These are phyloP conservation scores for Nemania sp. DNA, from an alignment of 2,329 filamentous ascomycete genomes.

Conservation along the genomic window DNA sequence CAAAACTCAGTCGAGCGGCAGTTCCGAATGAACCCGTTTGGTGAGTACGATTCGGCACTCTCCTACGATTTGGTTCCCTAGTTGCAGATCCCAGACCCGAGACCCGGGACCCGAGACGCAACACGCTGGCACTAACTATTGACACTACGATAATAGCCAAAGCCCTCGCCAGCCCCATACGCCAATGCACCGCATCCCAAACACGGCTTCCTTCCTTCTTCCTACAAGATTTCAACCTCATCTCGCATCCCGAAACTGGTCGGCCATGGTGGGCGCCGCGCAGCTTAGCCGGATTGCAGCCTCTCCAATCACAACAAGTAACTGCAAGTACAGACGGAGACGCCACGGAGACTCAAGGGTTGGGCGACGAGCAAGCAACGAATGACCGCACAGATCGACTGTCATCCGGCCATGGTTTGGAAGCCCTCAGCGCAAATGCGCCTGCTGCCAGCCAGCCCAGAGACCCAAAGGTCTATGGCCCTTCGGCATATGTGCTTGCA, in stretches of 20 bases:
- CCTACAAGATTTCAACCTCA: constrained; percentile 63
- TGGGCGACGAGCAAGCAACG: not conserved
- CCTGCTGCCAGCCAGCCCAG: not conserved
- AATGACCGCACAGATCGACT: not conserved
- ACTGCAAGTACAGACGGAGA: constrained; percentile 17
- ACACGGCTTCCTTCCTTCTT: constrained; percentile 61
- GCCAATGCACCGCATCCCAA: constrained; percentile 56
- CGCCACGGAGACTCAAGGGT: constrained; percentile 23
- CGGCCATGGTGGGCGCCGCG: constrained; percentile 61
- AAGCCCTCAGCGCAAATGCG: not conserved
- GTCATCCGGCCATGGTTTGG: too few relatives aligned
- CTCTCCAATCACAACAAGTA: constrained; percentile 4
- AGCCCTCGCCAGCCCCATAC: constrained; percentile 63
- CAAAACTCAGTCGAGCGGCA: constrained; percentile 57
- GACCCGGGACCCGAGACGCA: too few relatives aligned
- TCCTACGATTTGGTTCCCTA: not conserved
- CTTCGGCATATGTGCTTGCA: constrained; percentile 39
- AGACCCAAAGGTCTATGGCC: constrained; percentile 24
- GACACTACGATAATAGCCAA: constrained; percentile 50
- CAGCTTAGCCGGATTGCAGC: constrained; percentile 37
- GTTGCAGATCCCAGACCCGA: not conserved
- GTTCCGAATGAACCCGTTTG: constrained; percentile 65
- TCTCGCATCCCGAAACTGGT: constrained; percentile 56
- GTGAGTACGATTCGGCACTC: constrained; percentile 44
- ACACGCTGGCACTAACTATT: constrained; percentile 12